Evolutionary conservation across 805 yeast species (phyloP).

Genomic region (Ogataea ramenticola): DNA sequence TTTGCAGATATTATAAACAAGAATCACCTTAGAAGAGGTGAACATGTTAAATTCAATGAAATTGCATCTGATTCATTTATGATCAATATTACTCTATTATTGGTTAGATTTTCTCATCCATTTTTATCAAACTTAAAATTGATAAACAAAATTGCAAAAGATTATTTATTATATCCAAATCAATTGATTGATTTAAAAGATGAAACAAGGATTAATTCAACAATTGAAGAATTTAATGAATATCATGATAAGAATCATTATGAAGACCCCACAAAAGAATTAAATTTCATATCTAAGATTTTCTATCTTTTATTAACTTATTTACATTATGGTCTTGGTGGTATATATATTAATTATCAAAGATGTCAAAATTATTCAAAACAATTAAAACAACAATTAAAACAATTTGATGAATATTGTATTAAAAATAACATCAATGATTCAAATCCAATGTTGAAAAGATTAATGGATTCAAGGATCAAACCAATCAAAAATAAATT

Average conservation of each 20-base stretch:
- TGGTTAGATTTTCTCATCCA: slow-evolving; percentile 74
- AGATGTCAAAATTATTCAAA: slow-evolving; percentile 43
- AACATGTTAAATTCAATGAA: slow-evolving; percentile 62
- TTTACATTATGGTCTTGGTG: slow-evolving; percentile 85
- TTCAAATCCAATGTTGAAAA: slow-evolving; percentile 21
- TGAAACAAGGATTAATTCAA: slow-evolving; percentile 79
- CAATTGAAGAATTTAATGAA: slow-evolving; percentile 59
- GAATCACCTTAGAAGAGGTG: slow-evolving; percentile 83
- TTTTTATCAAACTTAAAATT: slow-evolving; percentile 51
- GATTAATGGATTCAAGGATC: slow-evolving; percentile 20
- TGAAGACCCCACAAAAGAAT: slow-evolving; percentile 24
- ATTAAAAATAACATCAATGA: slow-evolving; percentile 8
- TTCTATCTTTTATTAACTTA: slow-evolving; percentile 75
- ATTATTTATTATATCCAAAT: slow-evolving; percentile 51
- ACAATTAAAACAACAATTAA: slow-evolving; percentile 46
- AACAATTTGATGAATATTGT: slow-evolving; percentile 32
- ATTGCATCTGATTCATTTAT: slow-evolving; percentile 76
- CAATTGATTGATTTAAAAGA: slow-evolving; percentile 59
- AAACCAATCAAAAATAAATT: slow-evolving; percentile 27
- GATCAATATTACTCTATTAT: slow-evolving; percentile 62
- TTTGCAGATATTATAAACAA: slow-evolving; percentile 69
- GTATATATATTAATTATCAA: slow-evolving; percentile 51
- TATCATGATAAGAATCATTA: slow-evolving; percentile 38
- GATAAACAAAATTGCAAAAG: slow-evolving; percentile 67
- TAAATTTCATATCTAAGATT: slow-evolving; percentile 86